These are phyloP conservation scores for Sporothrix variecibatus DNA, from an alignment of 2,329 filamentous ascomycete genomes.

Conservation along the genomic window DNA sequence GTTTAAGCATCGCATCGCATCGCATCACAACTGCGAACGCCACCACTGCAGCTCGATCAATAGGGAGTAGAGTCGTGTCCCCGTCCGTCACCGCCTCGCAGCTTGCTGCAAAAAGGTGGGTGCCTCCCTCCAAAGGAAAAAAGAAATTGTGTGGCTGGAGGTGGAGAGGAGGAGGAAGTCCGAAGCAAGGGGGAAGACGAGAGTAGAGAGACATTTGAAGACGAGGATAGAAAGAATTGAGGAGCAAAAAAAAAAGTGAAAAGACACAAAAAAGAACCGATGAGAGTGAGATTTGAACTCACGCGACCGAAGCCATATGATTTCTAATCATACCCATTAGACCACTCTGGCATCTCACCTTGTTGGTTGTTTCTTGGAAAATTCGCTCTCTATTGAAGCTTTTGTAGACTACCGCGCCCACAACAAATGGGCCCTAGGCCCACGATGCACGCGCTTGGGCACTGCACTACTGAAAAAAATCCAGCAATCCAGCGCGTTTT, in stretches of 20 bases:
- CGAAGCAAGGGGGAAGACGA: neutral
- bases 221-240: neutral
- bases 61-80: neutral
- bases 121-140: neutral
- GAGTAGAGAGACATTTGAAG: neutral
- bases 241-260: neutral
- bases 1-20: neutral
- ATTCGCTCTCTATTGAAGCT: neutral
- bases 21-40: neutral
- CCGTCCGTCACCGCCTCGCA: neutral
- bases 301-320: neutral
- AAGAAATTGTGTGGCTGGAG: neutral
- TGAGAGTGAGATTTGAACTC: neutral
- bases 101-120: neutral
- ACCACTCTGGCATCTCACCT: constrained; percentile 30
- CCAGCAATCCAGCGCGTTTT: neutral
- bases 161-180: neutral
- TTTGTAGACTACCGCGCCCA: constrained; percentile 7
- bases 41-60: neutral
- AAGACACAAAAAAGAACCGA: constrained; percentile 22
- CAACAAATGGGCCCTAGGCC: neutral
- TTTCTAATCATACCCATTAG: neutral
- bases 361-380: neutral
- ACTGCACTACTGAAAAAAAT: neutral
- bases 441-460: constrained; percentile 2